These are phyloP conservation scores for Aspergillus olivimuriae DNA, from an alignment of 495 filamentous ascomycete species.

Conservation along the genomic window DNA sequence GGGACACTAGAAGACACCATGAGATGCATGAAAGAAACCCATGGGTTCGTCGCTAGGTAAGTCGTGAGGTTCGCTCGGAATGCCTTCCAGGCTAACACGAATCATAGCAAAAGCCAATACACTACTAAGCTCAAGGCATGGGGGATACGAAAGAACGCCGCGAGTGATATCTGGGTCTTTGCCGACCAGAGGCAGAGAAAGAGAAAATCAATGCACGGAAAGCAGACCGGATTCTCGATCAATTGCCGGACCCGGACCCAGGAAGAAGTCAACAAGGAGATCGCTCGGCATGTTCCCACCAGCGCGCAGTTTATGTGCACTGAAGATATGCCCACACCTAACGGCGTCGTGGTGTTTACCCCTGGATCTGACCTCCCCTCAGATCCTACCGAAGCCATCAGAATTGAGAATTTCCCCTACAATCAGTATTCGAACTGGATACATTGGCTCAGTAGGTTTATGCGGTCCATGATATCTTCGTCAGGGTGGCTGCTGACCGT, in stretches of 20 bases:
- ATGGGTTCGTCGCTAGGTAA: constrained; percentile 1
- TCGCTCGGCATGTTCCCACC: not conserved
- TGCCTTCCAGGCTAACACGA: not conserved
- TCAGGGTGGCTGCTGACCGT: too few species aligned
- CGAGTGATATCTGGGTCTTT: not conserved
- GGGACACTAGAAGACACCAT: not conserved
- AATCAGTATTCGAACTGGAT: too few species aligned
- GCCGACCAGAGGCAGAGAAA: not conserved
- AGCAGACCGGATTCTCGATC: not conserved
- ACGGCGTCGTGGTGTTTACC: not conserved
- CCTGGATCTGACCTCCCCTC: not conserved
- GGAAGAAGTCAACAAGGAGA: not conserved
- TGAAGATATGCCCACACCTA: not conserved
- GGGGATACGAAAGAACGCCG: not conserved
- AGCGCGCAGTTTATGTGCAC: not conserved
- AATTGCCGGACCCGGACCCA: not conserved
- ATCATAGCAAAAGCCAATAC: not conserved
- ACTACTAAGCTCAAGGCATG: not conserved
- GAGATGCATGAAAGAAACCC: not conserved
- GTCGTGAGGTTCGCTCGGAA: not conserved
- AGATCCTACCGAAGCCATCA: too few species aligned
- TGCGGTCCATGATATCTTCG: too few species aligned
- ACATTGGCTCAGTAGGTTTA: too few species aligned
- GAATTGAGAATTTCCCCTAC: too few species aligned
- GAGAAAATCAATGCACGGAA: not conserved